Base-by-base conservation (phyloP, 179 eudicot genomes). In the Heliamphora pulchella region DNA sequence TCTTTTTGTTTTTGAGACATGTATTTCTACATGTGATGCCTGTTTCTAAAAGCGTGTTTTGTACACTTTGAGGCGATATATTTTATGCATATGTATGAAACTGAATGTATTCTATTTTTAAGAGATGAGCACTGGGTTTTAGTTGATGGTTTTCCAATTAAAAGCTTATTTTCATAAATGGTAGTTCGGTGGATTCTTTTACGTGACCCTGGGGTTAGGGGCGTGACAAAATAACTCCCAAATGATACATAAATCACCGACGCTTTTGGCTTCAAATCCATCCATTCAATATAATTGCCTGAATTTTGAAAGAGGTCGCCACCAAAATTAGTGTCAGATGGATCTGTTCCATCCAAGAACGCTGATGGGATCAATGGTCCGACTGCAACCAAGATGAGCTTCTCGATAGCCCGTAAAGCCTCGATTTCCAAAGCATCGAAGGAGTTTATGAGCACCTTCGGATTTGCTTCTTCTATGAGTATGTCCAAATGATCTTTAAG, bases 371-470 rank as follows among this genome's bases (percentile, higher is more conserved):
- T 59, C n/a, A 75, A 17, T 4, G 67, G 78, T n/a, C 78, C 78
- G 2, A 75, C 41, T 14, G 78, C 48, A 41, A 58, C 10, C 53
- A 75, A 41, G 22, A 57, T 57, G 5, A 10, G 39, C 67, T 75
- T 75, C 39, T n/a, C 67, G 17, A 58, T 58, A 8, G 89, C 77
- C 50, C 71, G 79, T 2, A 91, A 51, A 39, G 88, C 83, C 3
- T 79, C 81, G 1, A 59, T 47, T 72, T 91, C 95, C 69, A 90
- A 72, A 2, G 72, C 89, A 53, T 90, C 89, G 41, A 87, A 91
- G 46, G 91, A 81, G 83, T 90, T 91, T 0, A 91, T 84, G 0
- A 91, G 87, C 10, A 91, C 58, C 22, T 2, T 90, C 0, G 93
- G 87, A 0, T 73, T 84, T 0, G 77, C 74, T 50, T 82, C 82